Conservation (phyloP, 306 rosid genomes). For the Trifolium repens region DNA sequence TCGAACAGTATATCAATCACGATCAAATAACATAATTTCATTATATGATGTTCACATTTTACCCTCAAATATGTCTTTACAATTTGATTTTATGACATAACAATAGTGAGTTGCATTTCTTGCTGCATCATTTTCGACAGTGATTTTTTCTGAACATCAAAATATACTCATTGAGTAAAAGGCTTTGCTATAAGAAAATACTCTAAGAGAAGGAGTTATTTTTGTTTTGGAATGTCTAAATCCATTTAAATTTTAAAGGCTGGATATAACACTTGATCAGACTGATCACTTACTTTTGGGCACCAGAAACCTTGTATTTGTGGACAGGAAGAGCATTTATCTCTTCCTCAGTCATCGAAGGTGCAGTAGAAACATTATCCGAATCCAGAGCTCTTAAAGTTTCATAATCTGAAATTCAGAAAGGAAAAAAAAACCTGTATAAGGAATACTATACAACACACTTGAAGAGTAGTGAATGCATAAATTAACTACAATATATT, state of each 20-base stretch:
- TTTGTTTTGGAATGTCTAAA: slow-evolving; percentile 8
- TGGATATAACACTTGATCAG: slow-evolving; percentile 21
- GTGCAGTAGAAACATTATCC: slow-evolving; percentile 71
- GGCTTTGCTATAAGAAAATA: not conserved
- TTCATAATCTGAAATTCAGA: slow-evolving; percentile 68
- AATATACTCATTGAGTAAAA: too few species aligned
- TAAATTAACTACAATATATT: not conserved
- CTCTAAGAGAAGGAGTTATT: not conserved
- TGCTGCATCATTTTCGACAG: too few species aligned
- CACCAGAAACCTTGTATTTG: slow-evolving; percentile 72
- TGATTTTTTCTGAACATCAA: too few species aligned
- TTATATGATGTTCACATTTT: not conserved
- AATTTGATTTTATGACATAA: not conserved
- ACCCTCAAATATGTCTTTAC: not conserved
- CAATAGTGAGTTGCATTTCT: not conserved
- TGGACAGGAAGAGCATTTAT: slow-evolving; percentile 90
- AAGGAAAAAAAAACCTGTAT: not conserved
- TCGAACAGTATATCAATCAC: slow-evolving; percentile 1
- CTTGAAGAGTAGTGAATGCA: slow-evolving; percentile 5
- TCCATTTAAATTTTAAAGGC: slow-evolving; percentile 8
- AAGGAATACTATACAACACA: slow-evolving; percentile 23
- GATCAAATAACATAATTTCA: not conserved
- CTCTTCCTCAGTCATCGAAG: slow-evolving; percentile 89
- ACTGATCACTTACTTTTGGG: slow-evolving; percentile 61
- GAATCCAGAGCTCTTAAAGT: slow-evolving; percentile 86